Evolutionary conservation across 1,139 yeast genomes (phyloP), one percentile per base, ranked within the genome.

Genomic region (Candida tunisiensis): DNA sequence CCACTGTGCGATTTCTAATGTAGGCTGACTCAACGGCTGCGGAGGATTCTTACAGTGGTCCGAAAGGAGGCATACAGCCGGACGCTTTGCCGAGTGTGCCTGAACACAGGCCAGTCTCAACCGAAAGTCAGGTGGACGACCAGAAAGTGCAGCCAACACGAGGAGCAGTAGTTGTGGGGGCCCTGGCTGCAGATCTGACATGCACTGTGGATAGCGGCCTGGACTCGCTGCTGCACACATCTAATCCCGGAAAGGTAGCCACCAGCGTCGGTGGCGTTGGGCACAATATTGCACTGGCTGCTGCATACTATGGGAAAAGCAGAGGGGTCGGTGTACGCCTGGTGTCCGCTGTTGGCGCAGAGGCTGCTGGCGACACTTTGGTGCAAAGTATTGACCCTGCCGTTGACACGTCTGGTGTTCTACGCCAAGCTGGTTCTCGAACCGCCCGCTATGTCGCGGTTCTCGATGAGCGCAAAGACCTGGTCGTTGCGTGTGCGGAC

Each of bases 191-290:
- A 20, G 94, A 82, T 42, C 59, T 79, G 2, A 69, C 75, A 3
- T 69, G 57, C 33, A 45, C 42, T 8, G 31, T 53, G 18, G 29
- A 33, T 16, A 32, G 40, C 4, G 15, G 25, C 3, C 35, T 47
- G 0, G 35, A 44, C 0, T 42, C 47, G 1, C 41, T 53, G 11
- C 39, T 65, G 37, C 54, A 57, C 4, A 91, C 88, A 31, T 80
- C 93, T 2, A 77, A 77, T 36, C 88, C 91, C 0, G 88, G 91
- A 0, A 44, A 40, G 1, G 60, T 69, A 1, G 40, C 49, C 2
- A 60, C 71, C 5, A 60, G 77, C 0, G 47, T 79, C 7, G 94
- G 94, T 1, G 94, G 94, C 0, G 94, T 82, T 1, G 94, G 82
- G 0, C 73, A 65, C 42, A 83, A 82, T 41, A 70, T 80, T 11